Percentiles rank a stretch among this genome's conserved stretches.
phyloP scores from a whole-genome alignment of 2,329 filamentous ascomycete species.

The Colletotrichum sp. region DNA sequence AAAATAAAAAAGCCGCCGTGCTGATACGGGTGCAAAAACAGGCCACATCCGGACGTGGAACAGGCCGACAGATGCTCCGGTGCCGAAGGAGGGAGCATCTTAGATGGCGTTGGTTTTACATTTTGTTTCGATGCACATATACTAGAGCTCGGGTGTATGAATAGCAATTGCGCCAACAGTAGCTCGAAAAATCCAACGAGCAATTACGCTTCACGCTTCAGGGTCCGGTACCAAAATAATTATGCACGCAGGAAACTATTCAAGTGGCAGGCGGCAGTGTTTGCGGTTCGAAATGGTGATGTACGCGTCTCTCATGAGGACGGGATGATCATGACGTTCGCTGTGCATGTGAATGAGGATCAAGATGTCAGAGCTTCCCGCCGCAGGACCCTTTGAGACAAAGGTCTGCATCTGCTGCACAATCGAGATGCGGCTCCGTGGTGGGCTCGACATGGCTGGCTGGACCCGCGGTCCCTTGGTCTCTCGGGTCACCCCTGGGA shows the following conservation, averaged over 20 bases:
- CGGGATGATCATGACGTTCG: constrained; percentile 11
- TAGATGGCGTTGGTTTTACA: neutral
- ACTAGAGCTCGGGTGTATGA: neutral
- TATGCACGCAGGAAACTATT: neutral
- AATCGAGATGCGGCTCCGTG: constrained; percentile 11
- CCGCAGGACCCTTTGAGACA: neutral
- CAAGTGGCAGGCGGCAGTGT: neutral
- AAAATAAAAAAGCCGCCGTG: neutral
- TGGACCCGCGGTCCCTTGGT: neutral
- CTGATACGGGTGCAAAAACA: constrained; percentile 34
- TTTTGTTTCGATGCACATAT: neutral
- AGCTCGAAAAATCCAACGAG: neutral
- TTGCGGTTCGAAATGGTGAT: neutral
- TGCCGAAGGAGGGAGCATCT: constrained; percentile 17
- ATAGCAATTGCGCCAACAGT: neutral
- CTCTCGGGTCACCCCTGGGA: neutral
- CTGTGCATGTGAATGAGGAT: constrained; percentile 14
- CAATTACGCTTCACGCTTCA: neutral
- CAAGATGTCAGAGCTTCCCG: constrained; percentile 2
- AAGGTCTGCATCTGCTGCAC: neutral
- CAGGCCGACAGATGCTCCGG: constrained; percentile 51
- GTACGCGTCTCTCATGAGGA: neutral
- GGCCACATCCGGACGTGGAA: constrained; percentile 80
- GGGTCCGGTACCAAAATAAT: neutral
- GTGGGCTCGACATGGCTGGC: neutral